These are phyloP conservation scores for Coemansia reversa DNA, from an alignment of 192 early-diverging fungal species.

Conservation along the genomic window DNA sequence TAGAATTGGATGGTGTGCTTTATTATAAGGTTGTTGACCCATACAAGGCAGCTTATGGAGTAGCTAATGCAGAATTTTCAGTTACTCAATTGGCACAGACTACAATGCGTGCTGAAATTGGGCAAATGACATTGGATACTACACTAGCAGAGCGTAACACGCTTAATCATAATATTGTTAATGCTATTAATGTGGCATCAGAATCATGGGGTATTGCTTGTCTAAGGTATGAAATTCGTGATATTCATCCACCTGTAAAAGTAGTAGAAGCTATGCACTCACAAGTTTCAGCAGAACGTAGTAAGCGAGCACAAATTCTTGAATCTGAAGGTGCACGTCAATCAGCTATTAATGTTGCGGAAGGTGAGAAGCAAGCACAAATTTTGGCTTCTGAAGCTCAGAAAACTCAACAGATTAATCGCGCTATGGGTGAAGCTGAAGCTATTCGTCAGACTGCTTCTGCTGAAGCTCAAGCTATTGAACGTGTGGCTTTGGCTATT, in stretches of 20 bases:
- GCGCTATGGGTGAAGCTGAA: slow-evolving; percentile 84
- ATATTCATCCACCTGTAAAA: slow-evolving; percentile 92
- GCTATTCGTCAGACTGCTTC: slow-evolving; percentile 81
- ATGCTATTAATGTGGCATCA: slow-evolving; percentile 90
- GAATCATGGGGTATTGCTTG: slow-evolving; percentile 96
- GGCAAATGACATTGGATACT: slow-evolving; percentile 94
- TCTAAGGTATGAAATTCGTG: slow-evolving; percentile 92
- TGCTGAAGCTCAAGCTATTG: slow-evolving; percentile 81
- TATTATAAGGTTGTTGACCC: slow-evolving; percentile 93
- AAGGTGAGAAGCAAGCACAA: slow-evolving; percentile 86
- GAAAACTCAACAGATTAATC: slow-evolving; percentile 85
- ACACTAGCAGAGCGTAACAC: slow-evolving; percentile 92
- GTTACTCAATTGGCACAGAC: slow-evolving; percentile 97
- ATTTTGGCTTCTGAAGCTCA: slow-evolving; percentile 96
- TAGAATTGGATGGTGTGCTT: slow-evolving; percentile 94
- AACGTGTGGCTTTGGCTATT: slow-evolving; percentile 79
- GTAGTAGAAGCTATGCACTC: slow-evolving; percentile 97
- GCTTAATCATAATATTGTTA: slow-evolving; percentile 91
- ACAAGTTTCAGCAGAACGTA: slow-evolving; percentile 94
- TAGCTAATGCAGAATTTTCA: slow-evolving; percentile 93
- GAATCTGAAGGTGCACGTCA: slow-evolving; percentile 83
- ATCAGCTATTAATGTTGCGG: slow-evolving; percentile 95
- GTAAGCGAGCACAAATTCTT: slow-evolving; percentile 94
- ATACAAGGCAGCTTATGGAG: slow-evolving; percentile 92
- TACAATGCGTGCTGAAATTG: slow-evolving; percentile 98